These are phyloP conservation scores for Nemophila menziesii DNA, from an alignment of 257 asterid species.

Conservation along the genomic window DNA sequence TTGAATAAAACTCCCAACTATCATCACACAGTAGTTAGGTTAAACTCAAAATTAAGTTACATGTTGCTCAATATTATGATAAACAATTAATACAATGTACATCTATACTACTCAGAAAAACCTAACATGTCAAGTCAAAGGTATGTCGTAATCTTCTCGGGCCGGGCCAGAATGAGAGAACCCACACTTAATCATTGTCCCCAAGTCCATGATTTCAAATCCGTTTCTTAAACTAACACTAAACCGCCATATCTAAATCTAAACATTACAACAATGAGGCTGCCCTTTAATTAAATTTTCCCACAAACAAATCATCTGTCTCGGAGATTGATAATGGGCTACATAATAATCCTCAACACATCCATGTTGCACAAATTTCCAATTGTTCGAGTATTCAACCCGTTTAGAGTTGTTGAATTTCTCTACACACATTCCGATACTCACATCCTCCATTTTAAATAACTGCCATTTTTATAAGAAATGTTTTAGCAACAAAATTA, in stretches of 20 bases:
- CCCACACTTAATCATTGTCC: too few species aligned
- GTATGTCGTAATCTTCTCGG: too few species aligned
- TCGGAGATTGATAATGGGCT: constrained; percentile 94
- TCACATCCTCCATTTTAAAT: constrained; percentile 97
- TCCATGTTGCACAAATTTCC: constrained; percentile 90
- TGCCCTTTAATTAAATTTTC: constrained; percentile 26
- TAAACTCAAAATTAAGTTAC: not conserved
- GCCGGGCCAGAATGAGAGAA: too few species aligned
- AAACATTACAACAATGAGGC: constrained; percentile 35
- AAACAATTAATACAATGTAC: not conserved
- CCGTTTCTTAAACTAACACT: not conserved
- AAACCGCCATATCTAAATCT: not conserved
- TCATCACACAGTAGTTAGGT: too few species aligned
- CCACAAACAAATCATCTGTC: constrained; percentile 79
- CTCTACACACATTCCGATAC: constrained; percentile 99
- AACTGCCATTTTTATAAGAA: constrained; percentile 28
- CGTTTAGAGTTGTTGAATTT: constrained; percentile 52
- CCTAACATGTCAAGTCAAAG: not conserved
- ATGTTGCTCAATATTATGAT: not conserved
- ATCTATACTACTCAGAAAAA: not conserved
- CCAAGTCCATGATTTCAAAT: not conserved
- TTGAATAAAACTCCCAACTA: too few species aligned
- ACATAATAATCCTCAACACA: constrained; percentile 81
- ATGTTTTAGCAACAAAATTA: constrained; percentile 1
- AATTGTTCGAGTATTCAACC: constrained; percentile 62